These are phyloP conservation scores for Hypoxylon intermedium DNA, from an alignment of 495 filamentous ascomycete genomes.

Conservation along the genomic window DNA sequence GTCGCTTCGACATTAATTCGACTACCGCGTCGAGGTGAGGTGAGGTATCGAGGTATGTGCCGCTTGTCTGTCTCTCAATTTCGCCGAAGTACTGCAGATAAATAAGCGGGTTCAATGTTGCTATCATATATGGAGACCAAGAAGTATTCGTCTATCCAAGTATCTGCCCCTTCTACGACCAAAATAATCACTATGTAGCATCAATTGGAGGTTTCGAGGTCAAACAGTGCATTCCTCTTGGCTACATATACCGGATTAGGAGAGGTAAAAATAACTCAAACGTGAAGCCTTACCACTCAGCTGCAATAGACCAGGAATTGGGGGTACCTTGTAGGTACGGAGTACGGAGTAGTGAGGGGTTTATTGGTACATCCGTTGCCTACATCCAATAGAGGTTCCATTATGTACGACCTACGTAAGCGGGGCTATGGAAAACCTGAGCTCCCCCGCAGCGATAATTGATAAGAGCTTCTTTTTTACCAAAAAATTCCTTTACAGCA, in stretches of 20 bases:
- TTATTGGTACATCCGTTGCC: constrained; percentile 22
- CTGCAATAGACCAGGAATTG: constrained; percentile 8
- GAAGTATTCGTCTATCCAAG: too few relatives aligned
- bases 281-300: constrained; percentile 29
- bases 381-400: neutral
- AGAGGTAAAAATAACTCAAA: constrained; percentile 28
- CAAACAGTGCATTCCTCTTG: neutral
- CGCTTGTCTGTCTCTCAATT: neutral
- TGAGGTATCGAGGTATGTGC: neutral
- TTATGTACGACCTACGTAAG: constrained; percentile 12
- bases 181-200: too few relatives aligned
- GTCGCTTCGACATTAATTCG: constrained; percentile 9
- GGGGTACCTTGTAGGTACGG: constrained; percentile 16
- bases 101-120: neutral
- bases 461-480: constrained; percentile 38
- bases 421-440: constrained; percentile 14
- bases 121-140: too few relatives aligned
- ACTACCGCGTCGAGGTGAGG: constrained; percentile 9
- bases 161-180: too few relatives aligned
- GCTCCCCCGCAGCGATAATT: constrained; percentile 36
- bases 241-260: neutral
- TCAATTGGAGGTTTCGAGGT: neutral
- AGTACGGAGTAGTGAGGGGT: constrained; percentile 33
- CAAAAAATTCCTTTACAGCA: constrained; percentile 8
- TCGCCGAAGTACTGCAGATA: neutral